Percentiles rank a stretch among this genome's conserved stretches.
Conservation (phyloP, 345 rosid genomes). For the Moricandia moricandioides region DNA sequence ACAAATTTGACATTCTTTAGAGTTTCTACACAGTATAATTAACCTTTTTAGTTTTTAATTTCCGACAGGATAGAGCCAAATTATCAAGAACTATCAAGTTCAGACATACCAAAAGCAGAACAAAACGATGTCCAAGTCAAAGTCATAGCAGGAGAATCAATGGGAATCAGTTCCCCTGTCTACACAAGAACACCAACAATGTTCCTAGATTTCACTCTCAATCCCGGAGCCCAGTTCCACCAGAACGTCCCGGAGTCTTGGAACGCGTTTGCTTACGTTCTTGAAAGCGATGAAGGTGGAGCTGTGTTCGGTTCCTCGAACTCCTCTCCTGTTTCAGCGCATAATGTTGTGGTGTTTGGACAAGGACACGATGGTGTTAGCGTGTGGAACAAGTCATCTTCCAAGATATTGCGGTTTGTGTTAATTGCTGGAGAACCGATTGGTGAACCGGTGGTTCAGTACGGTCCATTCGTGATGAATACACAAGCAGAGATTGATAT, state of each 20-base stretch:
- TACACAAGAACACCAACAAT: conserved; percentile 85
- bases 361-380: conserved; percentile 68
- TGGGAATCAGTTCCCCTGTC: conserved; percentile 76
- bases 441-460: conserved; percentile 79
- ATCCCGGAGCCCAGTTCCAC: conserved; percentile 56
- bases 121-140: conserved; percentile 64
- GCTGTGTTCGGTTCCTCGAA: conserved; percentile 45
- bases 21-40: neutral
- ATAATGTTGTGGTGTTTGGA: conserved; percentile 62
- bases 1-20: neutral
- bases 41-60: neutral
- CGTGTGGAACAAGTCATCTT: conserved; percentile 65
- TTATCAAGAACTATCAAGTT: conserved; percentile 63
- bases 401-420: conserved; percentile 56
- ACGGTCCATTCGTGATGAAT: conserved; percentile 97
- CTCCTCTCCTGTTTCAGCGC: conserved; percentile 46
- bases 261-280: conserved; percentile 69
- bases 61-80: conserved; percentile 81
- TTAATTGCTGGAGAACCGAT: conserved; percentile 84
- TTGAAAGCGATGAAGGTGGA: conserved; percentile 68
- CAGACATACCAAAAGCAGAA: conserved; percentile 66
- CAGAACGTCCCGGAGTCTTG: conserved; percentile 71
- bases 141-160: conserved; percentile 84
- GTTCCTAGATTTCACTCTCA: conserved; percentile 71
- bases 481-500: conserved; percentile 80